These are phyloP conservation scores for Stenogyne calaminthoides DNA, from an alignment of 305 asterid genomes.

Conservation along the genomic window DNA sequence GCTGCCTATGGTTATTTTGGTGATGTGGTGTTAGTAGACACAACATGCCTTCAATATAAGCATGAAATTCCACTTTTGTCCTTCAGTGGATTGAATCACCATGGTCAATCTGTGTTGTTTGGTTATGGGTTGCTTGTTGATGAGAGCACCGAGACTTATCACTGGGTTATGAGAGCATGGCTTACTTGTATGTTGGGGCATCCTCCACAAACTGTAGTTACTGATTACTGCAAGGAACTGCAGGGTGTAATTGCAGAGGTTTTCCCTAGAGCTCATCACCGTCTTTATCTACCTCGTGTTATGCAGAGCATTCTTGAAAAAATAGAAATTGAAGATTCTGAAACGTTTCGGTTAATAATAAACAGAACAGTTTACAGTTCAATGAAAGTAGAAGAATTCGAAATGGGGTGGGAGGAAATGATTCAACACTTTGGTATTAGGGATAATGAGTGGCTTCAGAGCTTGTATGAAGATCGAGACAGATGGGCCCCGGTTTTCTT, in stretches of 20 bases:
- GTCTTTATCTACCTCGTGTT: slow-evolving; percentile 55
- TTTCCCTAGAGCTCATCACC: slow-evolving; percentile 72
- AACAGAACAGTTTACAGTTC: slow-evolving; percentile 55
- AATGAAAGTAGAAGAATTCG: slow-evolving; percentile 69
- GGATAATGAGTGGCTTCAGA: slow-evolving; percentile 59
- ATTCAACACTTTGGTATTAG: slow-evolving; percentile 49
- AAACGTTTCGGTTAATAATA: slow-evolving; percentile 47
- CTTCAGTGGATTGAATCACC: slow-evolving; percentile 80
- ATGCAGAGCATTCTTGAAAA: slow-evolving; percentile 48
- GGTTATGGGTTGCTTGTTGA: slow-evolving; percentile 75
- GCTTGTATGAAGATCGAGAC: slow-evolving; percentile 71
- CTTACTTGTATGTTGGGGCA: slow-evolving; percentile 78
- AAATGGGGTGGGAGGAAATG: slow-evolving; percentile 79
- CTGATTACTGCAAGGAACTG: slow-evolving; percentile 60
- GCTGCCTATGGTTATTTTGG: slow-evolving; percentile 69
- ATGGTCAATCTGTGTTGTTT: slow-evolving; percentile 55
- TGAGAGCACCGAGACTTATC: slow-evolving; percentile 61
- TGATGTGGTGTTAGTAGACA: slow-evolving; percentile 70
- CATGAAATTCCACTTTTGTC: slow-evolving; percentile 55
- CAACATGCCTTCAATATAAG: slow-evolving; percentile 50
- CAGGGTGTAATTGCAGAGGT: slow-evolving; percentile 69
- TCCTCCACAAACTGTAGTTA: slow-evolving; percentile 73
- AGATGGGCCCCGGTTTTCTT: slow-evolving; percentile 78
- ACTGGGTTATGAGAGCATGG: slow-evolving; percentile 90
- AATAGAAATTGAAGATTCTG: slow-evolving; percentile 49